A percentile compares a stretch with the other conserved stretches of the same genome.
These are phyloP conservation scores for Achlya hypogyna DNA, from an alignment of 352 stramenopile genomes.

Conservation along the genomic window DNA sequence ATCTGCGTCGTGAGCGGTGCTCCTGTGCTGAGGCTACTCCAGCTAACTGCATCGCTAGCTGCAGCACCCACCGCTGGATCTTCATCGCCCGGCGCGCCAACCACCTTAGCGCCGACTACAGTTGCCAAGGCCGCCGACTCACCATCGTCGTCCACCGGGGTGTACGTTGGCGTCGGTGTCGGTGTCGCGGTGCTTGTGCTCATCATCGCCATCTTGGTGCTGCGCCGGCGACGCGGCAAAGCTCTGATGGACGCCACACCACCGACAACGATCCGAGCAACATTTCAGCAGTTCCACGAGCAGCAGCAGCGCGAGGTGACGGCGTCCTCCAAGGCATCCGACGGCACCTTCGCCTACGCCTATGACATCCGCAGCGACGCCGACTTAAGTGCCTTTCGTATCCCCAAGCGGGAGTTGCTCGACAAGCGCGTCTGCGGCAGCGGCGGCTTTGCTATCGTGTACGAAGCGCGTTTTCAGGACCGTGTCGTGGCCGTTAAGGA, in stretches of 20 bases:
- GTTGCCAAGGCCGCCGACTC: no score
- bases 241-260: neutral
- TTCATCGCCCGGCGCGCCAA: neutral
- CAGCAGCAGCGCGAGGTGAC: neutral
- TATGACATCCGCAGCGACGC: slow-evolving; percentile 16
- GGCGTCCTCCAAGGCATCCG: neutral
- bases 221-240: neutral
- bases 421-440: neutral
- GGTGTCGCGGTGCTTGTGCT: slow-evolving; percentile 1
- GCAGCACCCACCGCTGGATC: neutral
- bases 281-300: neutral
- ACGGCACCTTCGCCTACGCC: neutral
- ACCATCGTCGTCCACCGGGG: no score
- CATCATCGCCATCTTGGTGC: neutral
- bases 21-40: no score
- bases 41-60: no score
- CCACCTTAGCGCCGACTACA: no score
- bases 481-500: slow-evolving; percentile 20
- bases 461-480: slow-evolving; percentile 8
- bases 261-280: neutral
- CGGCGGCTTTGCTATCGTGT: slow-evolving; percentile 17
- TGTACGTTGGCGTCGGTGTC: neutral
- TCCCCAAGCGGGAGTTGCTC: slow-evolving; percentile 14
- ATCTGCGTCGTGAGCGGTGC: neutral
- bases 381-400: slow-evolving; percentile 5